Percentiles rank a stretch among this genome's conserved stretches.
Conservation (phyloP, 441 rosid species). For the Melianthus villosus region DNA sequence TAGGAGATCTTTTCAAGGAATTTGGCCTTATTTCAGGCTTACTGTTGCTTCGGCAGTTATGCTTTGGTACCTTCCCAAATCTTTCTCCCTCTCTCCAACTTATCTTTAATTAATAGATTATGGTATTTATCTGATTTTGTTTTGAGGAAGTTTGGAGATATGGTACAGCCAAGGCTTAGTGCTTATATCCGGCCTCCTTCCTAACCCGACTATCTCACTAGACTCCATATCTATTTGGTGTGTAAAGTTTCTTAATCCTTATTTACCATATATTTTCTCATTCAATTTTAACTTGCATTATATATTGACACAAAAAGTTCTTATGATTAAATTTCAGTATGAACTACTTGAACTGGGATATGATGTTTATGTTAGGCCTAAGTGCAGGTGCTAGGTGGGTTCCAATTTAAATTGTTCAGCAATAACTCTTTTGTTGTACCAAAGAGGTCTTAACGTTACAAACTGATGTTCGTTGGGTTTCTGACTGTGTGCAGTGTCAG, state of each 20-base stretch:
- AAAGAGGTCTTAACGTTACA: too few relatives aligned
- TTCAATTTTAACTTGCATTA: too few relatives aligned
- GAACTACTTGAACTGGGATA: conserved; percentile 77
- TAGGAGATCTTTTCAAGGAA: conserved; percentile 37
- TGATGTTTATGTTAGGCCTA: conserved; percentile 79
- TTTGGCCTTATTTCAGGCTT: conserved; percentile 88
- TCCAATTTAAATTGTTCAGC: too few relatives aligned
- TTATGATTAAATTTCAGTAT: too few relatives aligned
- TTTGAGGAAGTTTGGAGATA: conserved; percentile 63
- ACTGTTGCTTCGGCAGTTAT: conserved; percentile 76
- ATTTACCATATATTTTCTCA: too few relatives aligned
- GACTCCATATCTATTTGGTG: conserved; percentile 92
- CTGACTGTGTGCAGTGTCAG: conserved; percentile 31
- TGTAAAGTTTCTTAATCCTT: neutral
- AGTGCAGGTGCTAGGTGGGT: conserved; percentile 77
- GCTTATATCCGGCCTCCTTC: conserved; percentile 61
- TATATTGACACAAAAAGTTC: too few relatives aligned
- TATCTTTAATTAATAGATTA: too few relatives aligned
- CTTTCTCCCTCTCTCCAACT: too few relatives aligned
- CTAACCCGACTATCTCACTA: conserved; percentile 55
- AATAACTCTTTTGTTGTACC: too few relatives aligned
- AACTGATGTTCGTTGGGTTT: neutral
- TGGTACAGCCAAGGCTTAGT: conserved; percentile 92
- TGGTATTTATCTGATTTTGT: neutral
- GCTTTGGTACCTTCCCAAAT: too few relatives aligned